Percentiles rank a stretch among this genome's conserved stretches.
phyloP scores from a whole-genome alignment of 768 basidiomycete genomes.

The Termitomyces sp. region DNA sequence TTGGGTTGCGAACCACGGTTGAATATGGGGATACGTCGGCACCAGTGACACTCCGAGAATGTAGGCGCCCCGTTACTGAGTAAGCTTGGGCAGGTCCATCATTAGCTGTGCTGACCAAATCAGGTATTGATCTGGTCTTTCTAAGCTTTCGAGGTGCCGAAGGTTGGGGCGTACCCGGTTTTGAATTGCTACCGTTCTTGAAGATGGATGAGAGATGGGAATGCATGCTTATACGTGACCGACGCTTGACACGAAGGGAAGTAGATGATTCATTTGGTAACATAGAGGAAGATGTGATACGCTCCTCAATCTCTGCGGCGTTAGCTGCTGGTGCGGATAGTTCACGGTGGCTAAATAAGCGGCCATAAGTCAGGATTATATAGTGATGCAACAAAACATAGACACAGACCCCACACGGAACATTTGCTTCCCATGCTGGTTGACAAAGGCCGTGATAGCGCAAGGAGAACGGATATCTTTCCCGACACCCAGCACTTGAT shows the following conservation, averaged over 20 bases:
- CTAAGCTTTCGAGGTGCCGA: conserved; percentile 51
- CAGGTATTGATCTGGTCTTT: conserved; percentile 74
- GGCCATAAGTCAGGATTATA: conserved; percentile 1
- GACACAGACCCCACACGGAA: conserved; percentile 69
- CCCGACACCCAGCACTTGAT: conserved; percentile 62
- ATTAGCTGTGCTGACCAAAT: conserved; percentile 32
- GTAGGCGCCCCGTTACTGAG: conserved; percentile 45
- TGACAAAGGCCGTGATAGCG: conserved; percentile 76
- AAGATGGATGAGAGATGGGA: conserved; percentile 43
- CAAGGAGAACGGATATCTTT: conserved; percentile 70
- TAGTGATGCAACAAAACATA: background rate
- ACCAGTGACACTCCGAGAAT: conserved; percentile 77
- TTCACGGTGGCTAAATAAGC: conserved; percentile 46
- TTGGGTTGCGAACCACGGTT: conserved; percentile 21
- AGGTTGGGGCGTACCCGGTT: conserved; percentile 22
- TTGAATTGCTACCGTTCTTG: conserved; percentile 28
- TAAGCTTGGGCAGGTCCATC: conserved; percentile 20
- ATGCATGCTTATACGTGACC: conserved; percentile 69
- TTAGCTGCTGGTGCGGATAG: conserved; percentile 55
- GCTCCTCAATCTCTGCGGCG: conserved; percentile 45
- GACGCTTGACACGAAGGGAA: conserved; percentile 43
- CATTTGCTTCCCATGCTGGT: conserved; percentile 74
- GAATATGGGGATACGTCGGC: conserved; percentile 51
- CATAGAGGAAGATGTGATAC: conserved; percentile 26
- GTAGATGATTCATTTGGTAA: conserved; percentile 28